A percentile compares a stretch with the other conserved stretches of the same genome.
phyloP scores from a whole-genome alignment of 495 filamentous ascomycete species.

The Cairneyella variabilis region DNA sequence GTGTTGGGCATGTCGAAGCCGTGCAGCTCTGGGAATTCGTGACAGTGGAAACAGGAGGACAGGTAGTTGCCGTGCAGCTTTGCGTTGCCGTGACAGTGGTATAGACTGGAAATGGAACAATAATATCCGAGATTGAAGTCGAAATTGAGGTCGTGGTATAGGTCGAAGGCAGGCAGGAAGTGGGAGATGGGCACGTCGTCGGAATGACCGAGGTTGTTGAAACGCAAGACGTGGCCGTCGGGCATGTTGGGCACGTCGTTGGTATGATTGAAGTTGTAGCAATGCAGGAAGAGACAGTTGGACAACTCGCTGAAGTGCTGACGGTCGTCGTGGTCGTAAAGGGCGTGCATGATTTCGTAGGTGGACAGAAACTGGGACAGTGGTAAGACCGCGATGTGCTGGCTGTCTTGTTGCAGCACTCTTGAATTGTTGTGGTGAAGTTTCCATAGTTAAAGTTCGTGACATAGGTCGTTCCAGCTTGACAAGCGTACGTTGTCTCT shows the following conservation, averaged over 20 bases:
- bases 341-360: constrained; percentile 3
- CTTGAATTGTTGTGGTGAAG: constrained; percentile 10
- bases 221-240: too few relatives aligned
- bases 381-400: constrained; percentile 1
- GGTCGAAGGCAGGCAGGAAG: background rate
- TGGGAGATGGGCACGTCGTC: background rate
- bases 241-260: too few relatives aligned
- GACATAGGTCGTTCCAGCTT: constrained; percentile 17
- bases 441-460: constrained; percentile 19
- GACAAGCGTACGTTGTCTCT: constrained; percentile 8
- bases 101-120: too few relatives aligned
- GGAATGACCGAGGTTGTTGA: too few relatives aligned
- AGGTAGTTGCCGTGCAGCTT: too few relatives aligned
- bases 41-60: background rate
- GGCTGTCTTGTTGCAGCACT: constrained; percentile 4
- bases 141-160: background rate
- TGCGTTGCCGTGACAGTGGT: too few relatives aligned
- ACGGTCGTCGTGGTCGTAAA: background rate
- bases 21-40: background rate
- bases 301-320: background rate
- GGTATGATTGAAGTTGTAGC: background rate
- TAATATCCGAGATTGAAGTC: too few relatives aligned
- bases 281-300: background rate
- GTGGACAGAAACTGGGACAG: constrained; percentile 3
- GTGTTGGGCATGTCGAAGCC: background rate